Base-by-base conservation (phyloP, 164 flowering plant species). In the Piper betle region DNA sequence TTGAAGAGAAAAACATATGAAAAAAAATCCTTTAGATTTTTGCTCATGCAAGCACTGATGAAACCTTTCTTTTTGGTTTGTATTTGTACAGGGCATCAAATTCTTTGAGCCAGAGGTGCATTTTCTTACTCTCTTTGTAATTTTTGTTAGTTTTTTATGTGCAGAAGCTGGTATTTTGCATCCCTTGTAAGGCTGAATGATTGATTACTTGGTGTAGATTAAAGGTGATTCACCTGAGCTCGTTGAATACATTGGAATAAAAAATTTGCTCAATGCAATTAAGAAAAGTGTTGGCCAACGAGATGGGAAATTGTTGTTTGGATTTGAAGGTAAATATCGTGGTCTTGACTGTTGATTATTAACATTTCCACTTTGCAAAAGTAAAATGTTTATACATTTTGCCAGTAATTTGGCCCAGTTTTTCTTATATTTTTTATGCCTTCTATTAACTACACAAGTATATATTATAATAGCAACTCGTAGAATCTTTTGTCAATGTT, bases 61-160 rank as follows among this genome's bases (percentile, higher is more conserved):
- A 17, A 58, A 55, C 52, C 43, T 38, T 46, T 77, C 53, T 13
- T 67, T 17, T 74, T 65, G 20, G 50, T 46, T 15, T 15, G 10
- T 46, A 10, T 46, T 10, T 46, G 9, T 66, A 37, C 88, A 91
- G 98, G 98, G 98, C 69, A 87, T 93, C 91, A 93, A 86, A 81
- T 93, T 93, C 79, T 93, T 93, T 68, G 98, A 92, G 78, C 98
- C 98, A 59, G 98, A 92, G 93, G 98, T 92, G 65, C 15, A 55
- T 56, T 67, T 69, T 52, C 39, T 39, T 70, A 55, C 59, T 16
- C 38, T 33, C n/a, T 38, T 61, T 58, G 39, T 37, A 17, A 38
- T 37, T 46, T 3, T 15, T 10, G 3, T 46, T 46, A 15, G 11
- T 10, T 46, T 46, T 46, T 10, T 46, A 6, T 46, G 10, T 46